Conservation (phyloP, 2,329 filamentous ascomycete genomes). For the Aureobasidium zeae region DNA sequence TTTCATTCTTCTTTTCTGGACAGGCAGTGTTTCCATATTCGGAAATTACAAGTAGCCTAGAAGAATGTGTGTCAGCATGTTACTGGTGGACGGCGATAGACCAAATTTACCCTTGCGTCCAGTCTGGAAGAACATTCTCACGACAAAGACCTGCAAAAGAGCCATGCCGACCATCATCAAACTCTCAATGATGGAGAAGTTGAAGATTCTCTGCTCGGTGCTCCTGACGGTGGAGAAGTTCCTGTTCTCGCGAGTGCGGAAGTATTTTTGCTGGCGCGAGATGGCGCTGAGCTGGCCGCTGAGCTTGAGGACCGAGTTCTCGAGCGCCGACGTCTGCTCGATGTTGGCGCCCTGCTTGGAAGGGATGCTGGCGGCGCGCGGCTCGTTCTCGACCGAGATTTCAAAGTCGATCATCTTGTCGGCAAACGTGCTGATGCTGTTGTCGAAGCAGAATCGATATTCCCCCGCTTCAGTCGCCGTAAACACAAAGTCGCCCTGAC, state of each 20-base stretch:
- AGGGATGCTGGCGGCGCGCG: slow-evolving; percentile 63
- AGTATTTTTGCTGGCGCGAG: slow-evolving; percentile 96
- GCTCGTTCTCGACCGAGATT: slow-evolving; percentile 90
- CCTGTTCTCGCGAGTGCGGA: slow-evolving; percentile 95
- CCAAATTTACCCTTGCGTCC: slow-evolving; percentile 53
- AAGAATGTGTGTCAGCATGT: background rate
- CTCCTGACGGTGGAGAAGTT: slow-evolving; percentile 98
- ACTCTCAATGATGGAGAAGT: slow-evolving; percentile 91
- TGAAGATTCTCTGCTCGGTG: slow-evolving; percentile 92
- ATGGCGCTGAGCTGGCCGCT: slow-evolving; percentile 90
- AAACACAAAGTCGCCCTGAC: slow-evolving; percentile 97
- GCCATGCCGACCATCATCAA: slow-evolving; percentile 92
- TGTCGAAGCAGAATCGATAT: slow-evolving; percentile 97
- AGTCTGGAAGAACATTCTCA: slow-evolving; percentile 97
- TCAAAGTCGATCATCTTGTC: slow-evolving; percentile 97
- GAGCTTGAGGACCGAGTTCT: slow-evolving; percentile 92
- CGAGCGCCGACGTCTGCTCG: slow-evolving; percentile 79
- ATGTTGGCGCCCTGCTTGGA: slow-evolving; percentile 79
- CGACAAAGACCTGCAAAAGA: slow-evolving; percentile 89
- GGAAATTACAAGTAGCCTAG: slow-evolving; percentile 16
- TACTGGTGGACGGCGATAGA: background rate
- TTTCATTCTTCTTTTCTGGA: slow-evolving; percentile 6
- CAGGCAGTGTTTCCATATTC: slow-evolving; percentile 3
- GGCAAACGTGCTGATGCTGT: slow-evolving; percentile 94
- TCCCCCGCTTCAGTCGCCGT: slow-evolving; percentile 80